Percentiles rank a stretch among this genome's conserved stretches.
phyloP scores from a whole-genome alignment of 495 filamentous ascomycete species.

The Daldinia decipiens region DNA sequence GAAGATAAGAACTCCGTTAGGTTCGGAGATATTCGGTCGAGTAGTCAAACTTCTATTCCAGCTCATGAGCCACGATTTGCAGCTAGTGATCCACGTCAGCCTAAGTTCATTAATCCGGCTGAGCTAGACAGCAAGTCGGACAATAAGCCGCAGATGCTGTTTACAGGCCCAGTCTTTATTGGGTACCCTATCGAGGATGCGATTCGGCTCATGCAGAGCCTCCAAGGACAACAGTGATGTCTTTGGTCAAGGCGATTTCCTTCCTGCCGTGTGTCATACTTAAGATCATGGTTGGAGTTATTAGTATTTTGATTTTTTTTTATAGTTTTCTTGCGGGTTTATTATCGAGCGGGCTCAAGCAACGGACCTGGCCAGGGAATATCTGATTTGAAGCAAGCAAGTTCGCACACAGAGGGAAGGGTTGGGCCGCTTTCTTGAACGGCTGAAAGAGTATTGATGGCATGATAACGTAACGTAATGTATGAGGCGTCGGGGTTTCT shows the following conservation, averaged over 20 bases:
- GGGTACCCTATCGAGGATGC: slow-evolving; percentile 86
- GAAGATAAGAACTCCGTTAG: slow-evolving; percentile 39
- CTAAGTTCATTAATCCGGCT: slow-evolving; percentile 54
- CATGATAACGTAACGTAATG: slow-evolving; percentile 6
- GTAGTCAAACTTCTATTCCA: slow-evolving; percentile 41
- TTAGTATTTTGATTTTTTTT: not conserved
- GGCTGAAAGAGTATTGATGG: not conserved
- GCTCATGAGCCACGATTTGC: slow-evolving; percentile 26
- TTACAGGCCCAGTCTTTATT: slow-evolving; percentile 90
- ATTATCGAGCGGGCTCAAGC: not conserved
- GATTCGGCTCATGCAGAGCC: slow-evolving; percentile 72
- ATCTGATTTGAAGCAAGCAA: not conserved
- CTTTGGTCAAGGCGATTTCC: not conserved
- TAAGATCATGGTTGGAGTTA: not conserved
- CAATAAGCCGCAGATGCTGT: slow-evolving; percentile 70
- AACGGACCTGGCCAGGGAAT: not conserved
- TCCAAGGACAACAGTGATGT: slow-evolving; percentile 46
- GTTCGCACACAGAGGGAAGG: not conserved
- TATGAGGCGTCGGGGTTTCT: not conserved
- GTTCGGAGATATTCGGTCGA: slow-evolving; percentile 24
- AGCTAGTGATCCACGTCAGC: slow-evolving; percentile 38
- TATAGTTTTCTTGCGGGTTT: not conserved
- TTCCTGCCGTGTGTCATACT: not conserved
- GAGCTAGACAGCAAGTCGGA: slow-evolving; percentile 45
- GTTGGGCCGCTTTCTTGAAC: not conserved